These are phyloP conservation scores for Pontederia crassipes DNA, from an alignment of 176 grass and related monocot genomes.

Conservation along the genomic window DNA sequence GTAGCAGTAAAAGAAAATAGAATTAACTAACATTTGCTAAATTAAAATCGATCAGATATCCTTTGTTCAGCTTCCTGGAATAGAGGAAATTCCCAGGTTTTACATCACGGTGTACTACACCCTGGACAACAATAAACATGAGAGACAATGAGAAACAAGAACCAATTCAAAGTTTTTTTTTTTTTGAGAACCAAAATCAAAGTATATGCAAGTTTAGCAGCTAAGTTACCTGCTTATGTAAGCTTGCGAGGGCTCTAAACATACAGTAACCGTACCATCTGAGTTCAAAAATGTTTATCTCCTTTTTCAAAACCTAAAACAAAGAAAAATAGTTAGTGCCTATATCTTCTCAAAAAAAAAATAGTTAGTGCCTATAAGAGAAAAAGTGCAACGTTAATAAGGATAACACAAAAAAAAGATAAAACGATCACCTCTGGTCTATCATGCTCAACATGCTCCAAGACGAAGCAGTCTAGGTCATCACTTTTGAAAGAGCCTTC, in stretches of 20 bases:
- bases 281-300: constrained; percentile 55
- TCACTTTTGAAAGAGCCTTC: constrained; percentile 53
- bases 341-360: too few species aligned
- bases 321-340: too few species aligned
- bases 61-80: constrained; percentile 51
- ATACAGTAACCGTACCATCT: constrained; percentile 75
- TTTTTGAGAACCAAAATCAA: constrained; percentile 11
- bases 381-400: background rate
- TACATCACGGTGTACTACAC: constrained; percentile 79
- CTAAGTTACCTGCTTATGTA: constrained; percentile 60
- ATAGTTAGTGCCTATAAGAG: background rate
- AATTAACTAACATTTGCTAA: constrained; percentile 66
- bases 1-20: background rate
- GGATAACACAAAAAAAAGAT: constrained; percentile 8
- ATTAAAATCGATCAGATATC: constrained; percentile 97
- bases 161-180: constrained; percentile 6
- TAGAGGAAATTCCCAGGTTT: constrained; percentile 98
- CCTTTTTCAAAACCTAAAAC: constrained; percentile 63
- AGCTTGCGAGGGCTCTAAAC: constrained; percentile 70
- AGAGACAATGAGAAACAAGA: constrained; percentile 8
- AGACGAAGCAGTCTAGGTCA: constrained; percentile 73
- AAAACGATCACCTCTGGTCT: constrained; percentile 87
- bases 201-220: constrained; percentile 11
- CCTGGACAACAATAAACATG: constrained; percentile 38
- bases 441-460: constrained; percentile 89